Evolutionary conservation across 2,329 filamentous ascomycete genomes (phyloP).

Genomic region (Fusarium gaditjirri): DNA sequence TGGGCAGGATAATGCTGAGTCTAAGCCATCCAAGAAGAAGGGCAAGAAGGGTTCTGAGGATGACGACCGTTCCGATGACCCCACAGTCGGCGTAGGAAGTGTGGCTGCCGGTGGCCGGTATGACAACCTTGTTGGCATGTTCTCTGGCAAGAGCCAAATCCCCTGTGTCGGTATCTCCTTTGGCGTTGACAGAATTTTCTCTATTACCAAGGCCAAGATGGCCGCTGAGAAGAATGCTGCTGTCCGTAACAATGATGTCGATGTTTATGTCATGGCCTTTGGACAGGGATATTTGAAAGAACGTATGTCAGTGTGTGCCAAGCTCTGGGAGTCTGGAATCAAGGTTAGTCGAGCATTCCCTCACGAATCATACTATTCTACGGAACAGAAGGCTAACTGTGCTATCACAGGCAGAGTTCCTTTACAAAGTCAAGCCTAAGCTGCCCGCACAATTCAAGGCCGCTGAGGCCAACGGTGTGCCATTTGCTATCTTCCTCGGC

Average conservation of each 20-base stretch:
- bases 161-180: conserved; percentile 78
- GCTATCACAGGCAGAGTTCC: conserved; percentile 76
- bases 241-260: conserved; percentile 72
- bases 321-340: conserved; percentile 87
- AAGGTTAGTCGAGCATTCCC: conserved; percentile 63
- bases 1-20: conserved; percentile 47
- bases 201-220: conserved; percentile 82
- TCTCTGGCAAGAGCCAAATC: conserved; percentile 84
- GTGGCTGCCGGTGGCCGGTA: conserved; percentile 92
- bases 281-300: conserved; percentile 87
- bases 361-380: background rate
- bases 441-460: conserved; percentile 90
- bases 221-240: conserved; percentile 68
- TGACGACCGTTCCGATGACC: conserved; percentile 78
- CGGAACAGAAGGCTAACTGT: conserved; percentile 37
- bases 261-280: conserved; percentile 96
- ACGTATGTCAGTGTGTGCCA: conserved; percentile 81
- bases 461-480: conserved; percentile 81
- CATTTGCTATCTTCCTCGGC: conserved; percentile 88
- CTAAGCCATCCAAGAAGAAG: conserved; percentile 58
- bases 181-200: conserved; percentile 94
- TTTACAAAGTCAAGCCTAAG: conserved; percentile 91
- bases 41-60: conserved; percentile 65
- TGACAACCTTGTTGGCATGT: conserved; percentile 95
- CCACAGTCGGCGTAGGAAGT: conserved; percentile 85